phyloP scores from a whole-genome alignment of 768 basidiomycete species.

The Mycena amicta region DNA sequence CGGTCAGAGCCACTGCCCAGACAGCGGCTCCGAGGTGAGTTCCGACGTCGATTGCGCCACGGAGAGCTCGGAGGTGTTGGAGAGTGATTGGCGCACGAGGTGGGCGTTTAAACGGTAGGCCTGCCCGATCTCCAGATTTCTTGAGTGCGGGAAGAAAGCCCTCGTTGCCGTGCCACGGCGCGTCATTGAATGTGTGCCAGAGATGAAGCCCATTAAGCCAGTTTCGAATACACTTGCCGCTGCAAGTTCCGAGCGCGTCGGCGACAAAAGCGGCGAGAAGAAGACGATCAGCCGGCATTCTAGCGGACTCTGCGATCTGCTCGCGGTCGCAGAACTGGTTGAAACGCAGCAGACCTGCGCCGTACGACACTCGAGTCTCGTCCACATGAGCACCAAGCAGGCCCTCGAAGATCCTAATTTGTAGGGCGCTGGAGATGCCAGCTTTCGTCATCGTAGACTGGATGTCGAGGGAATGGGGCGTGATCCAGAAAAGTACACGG shows the following conservation, averaged over 20 bases:
- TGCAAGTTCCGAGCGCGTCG: neutral
- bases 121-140: neutral
- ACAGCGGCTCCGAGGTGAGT: neutral
- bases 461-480: neutral
- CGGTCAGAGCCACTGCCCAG: neutral
- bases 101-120: neutral
- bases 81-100: neutral
- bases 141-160: neutral
- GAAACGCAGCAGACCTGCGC: constrained; percentile 34
- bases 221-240: neutral
- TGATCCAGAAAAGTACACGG: neutral
- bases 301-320: constrained; percentile 24
- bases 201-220: constrained; percentile 2
- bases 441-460: neutral
- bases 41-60: neutral
- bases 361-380: constrained; percentile 28
- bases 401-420: too few relatives aligned
- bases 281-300: constrained; percentile 30
- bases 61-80: neutral
- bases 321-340: constrained; percentile 33
- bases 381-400: too few relatives aligned
- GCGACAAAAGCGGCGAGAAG: constrained; percentile 2
- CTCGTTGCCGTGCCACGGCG: constrained; percentile 7
- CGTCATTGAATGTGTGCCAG: constrained; percentile 1
- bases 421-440: neutral